A percentile compares a stretch with the other conserved stretches of the same genome.
Evolutionary conservation across 2,329 filamentous ascomycete genomes (phyloP).

Genomic region (Samsoniella hepiali): DNA sequence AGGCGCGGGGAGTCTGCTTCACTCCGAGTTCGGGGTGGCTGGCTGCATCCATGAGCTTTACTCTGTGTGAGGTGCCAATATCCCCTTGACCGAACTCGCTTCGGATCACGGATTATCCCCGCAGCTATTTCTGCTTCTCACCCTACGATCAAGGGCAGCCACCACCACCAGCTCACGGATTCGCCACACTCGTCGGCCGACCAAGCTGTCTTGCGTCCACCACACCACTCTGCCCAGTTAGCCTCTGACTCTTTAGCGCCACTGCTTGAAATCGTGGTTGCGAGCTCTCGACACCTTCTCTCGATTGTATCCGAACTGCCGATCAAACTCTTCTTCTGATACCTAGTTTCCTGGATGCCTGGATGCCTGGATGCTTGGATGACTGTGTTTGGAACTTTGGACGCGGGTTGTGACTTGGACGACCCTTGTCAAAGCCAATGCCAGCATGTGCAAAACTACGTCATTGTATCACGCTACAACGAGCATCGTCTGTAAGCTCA

Average conservation of each 20-base stretch:
- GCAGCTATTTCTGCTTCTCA: background rate
- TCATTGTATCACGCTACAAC: background rate
- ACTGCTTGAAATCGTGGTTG: background rate
- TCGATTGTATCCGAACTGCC: conserved; percentile 7
- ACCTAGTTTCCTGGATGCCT: background rate
- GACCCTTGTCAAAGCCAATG: background rate
- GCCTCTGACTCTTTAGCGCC: conserved; percentile 10
- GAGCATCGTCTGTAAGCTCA: background rate
- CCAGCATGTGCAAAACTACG: background rate
- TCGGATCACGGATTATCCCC: background rate
- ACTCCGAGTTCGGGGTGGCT: too few relatives aligned
- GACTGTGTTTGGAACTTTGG: too few relatives aligned
- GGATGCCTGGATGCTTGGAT: too few relatives aligned
- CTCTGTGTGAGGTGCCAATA: background rate
- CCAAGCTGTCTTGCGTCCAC: background rate
- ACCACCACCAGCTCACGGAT: background rate
- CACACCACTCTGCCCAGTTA: conserved; percentile 5
- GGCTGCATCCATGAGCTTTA: background rate
- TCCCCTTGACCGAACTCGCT: background rate
- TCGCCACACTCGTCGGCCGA: conserved; percentile 3
- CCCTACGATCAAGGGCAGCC: background rate
- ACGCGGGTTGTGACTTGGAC: background rate
- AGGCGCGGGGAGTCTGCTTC: too few relatives aligned
- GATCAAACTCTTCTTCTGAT: background rate
- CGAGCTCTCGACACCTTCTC: background rate